Evolutionary conservation across 768 basidiomycete genomes (phyloP), one percentile per base, ranked within the genome.

Genomic region (Krasilnikovozyma curviuscula): DNA sequence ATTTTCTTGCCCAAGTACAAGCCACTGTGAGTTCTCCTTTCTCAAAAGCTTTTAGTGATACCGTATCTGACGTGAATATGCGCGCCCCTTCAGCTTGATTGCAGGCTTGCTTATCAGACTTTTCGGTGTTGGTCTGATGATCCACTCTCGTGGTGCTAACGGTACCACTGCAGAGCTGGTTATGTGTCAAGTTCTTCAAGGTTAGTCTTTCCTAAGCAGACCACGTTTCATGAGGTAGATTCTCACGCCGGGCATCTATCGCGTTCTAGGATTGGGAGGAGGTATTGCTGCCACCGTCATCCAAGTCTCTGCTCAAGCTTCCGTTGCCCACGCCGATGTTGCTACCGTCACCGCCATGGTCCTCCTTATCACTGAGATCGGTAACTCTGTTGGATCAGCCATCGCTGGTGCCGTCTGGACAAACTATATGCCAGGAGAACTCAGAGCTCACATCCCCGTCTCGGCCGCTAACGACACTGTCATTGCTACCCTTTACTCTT

Each of bases 201-300:
- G 33, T 18, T 34, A 18, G 13, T 34, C 33, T 34, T 34, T 5
- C 19, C 3, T 34, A 18, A 12, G 12, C 62, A 67, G 46, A 68
- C 81, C 25, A n/a, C n/a, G n/a, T n/a, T 75, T 81, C 4, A 68
- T 72, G 63, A 74, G 72, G 19, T 81, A 83, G 55, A 62, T 81
- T 42, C 67, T 83, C n/a, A n/a, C n/a, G n/a, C n/a, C n/a, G n/a
- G n/a, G n/a, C n/a, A n/a, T n/a, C n/a, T n/a, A n/a, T n/a, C n/a
- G n/a, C n/a, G n/a, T n/a, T 14, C 80, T 81, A 63, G 81, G 80
- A 40, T 65, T 77, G 8, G 81, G 81, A 16, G 81, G 81, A 13
- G 81, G 79, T 14, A 69, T 82, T 48, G 77, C 78, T 3, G 71
- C 72, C 7, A 65, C 75, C 34, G 59, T 73, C 5, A 61, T 69